Evolutionary conservation across 2,329 filamentous ascomycete genomes (phyloP).

Genomic region (Laburnicola sp.): DNA sequence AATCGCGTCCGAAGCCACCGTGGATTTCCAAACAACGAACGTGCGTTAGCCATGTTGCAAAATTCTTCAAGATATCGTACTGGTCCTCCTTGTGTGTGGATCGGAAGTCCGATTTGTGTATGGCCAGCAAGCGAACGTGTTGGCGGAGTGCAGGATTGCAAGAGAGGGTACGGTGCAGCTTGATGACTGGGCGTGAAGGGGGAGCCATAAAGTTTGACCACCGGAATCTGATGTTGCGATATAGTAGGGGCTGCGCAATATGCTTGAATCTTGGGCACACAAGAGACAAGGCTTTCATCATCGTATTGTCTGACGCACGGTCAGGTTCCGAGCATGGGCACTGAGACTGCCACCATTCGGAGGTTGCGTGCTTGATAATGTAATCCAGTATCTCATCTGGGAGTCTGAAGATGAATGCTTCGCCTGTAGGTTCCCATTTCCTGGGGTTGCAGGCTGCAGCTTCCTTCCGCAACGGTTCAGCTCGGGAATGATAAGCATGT

Average conservation of each 20-base stretch:
- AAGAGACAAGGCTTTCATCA: conserved; percentile 1
- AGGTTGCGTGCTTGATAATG: conserved; percentile 6
- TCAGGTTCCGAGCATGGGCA: background rate
- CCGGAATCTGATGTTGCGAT: background rate
- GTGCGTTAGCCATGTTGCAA: background rate
- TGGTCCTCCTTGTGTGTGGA: no score
- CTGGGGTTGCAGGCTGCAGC: no score
- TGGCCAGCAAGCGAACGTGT: no score
- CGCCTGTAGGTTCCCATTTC: no score
- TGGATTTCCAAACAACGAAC: conserved; percentile 2
- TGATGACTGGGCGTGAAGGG: background rate
- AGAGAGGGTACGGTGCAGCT: conserved; percentile 3
- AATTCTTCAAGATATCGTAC: background rate
- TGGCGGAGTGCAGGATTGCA: background rate
- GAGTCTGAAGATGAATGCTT: conserved; percentile 1
- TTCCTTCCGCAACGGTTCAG: no score
- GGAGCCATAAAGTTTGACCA: background rate
- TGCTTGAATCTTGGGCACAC: conserved; percentile 1
- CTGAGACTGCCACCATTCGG: no score
- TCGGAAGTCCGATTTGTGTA: no score
- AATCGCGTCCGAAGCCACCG: background rate
- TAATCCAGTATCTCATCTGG: conserved; percentile 7
- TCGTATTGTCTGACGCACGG: background rate
- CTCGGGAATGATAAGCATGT: no score
- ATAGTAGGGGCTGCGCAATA: conserved; percentile 3